Conservation (phyloP, 202 grass and related monocot species). For the Brachypodium distachyon region DNA sequence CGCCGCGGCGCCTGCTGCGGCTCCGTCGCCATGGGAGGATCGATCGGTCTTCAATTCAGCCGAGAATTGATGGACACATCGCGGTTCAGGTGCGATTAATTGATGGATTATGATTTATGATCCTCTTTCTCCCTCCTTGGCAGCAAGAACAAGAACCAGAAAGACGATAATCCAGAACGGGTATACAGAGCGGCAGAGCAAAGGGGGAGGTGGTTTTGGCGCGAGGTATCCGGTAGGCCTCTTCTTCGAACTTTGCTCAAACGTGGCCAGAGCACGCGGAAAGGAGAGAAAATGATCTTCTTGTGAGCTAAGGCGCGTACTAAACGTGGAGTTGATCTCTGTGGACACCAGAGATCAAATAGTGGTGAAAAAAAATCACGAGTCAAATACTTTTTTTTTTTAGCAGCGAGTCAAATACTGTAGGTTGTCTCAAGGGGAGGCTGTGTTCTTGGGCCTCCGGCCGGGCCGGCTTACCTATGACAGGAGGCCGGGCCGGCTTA, state of each 20-base stretch:
- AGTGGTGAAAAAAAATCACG: too few relatives aligned
- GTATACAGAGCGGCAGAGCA: neutral
- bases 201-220: neutral
- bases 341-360: too few relatives aligned
- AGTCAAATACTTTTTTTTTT: too few relatives aligned
- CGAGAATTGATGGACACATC: neutral
- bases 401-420: too few relatives aligned
- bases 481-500: too few relatives aligned
- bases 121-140: neutral
- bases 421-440: too few relatives aligned
- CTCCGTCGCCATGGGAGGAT: neutral
- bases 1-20: neutral
- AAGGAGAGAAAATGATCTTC: neutral
- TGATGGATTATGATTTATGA: too few relatives aligned
- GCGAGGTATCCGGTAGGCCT: constrained; percentile 25
- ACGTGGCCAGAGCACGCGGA: neutral
- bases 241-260: neutral
- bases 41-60: neutral
- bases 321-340: too few relatives aligned
- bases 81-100: too few relatives aligned
- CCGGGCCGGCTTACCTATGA: too few relatives aligned
- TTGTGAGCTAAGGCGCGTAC: too few relatives aligned
- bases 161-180: neutral
- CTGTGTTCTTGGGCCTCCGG: too few relatives aligned
- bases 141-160: neutral